These are phyloP conservation scores for Sordaria brevicollis DNA, from an alignment of 495 filamentous ascomycete species.

Conservation along the genomic window DNA sequence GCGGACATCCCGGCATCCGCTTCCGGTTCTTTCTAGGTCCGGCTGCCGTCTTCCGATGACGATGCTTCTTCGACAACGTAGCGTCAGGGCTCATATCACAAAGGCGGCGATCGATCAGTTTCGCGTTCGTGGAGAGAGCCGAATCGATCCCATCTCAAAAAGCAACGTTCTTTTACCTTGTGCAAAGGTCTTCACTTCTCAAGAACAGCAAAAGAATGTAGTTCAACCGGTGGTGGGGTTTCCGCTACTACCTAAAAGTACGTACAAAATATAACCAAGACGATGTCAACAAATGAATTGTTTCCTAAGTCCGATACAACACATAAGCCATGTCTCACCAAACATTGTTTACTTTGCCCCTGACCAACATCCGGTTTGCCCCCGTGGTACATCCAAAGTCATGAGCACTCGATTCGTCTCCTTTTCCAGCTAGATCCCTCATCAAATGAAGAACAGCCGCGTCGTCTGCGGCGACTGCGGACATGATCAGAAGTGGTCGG, in stretches of 20 bases:
- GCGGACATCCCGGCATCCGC: not conserved
- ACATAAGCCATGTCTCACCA: not conserved
- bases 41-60: not conserved
- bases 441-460: not conserved
- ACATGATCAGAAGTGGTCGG: not conserved
- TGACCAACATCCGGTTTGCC: not conserved
- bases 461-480: too few relatives aligned
- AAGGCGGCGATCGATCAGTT: not conserved
- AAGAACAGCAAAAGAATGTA: not conserved
- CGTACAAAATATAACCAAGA: not conserved
- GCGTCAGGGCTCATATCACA: not conserved
- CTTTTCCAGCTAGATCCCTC: not conserved
- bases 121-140: not conserved
- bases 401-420: not conserved
- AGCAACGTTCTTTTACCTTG: not conserved
- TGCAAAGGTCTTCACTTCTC: not conserved
- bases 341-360: not conserved
- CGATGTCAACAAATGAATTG: not conserved
- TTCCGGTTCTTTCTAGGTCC: not conserved
- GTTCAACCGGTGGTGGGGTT: not conserved
- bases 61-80: not conserved
- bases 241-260: not conserved
- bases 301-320: not conserved
- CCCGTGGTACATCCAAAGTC: not conserved
- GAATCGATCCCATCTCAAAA: not conserved